Percentiles rank a stretch among this genome's conserved stretches.
phyloP scores from a whole-genome alignment of 164 flowering plant genomes.

The Houttuynia cordata region DNA sequence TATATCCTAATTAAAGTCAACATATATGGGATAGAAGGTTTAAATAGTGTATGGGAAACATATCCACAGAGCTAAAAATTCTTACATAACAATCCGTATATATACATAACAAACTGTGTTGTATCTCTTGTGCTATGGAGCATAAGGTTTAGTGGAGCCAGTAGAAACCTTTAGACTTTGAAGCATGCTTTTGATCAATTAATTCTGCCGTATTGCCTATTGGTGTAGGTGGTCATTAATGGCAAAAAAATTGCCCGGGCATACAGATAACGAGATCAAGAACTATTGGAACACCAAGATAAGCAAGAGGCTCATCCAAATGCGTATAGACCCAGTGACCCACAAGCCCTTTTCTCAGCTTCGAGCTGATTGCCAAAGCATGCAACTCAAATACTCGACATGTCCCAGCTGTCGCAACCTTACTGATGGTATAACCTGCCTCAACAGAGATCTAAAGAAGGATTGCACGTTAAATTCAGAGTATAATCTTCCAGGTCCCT shows the following conservation, averaged over 20 bases:
- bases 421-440: background rate
- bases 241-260: slow-evolving; percentile 58
- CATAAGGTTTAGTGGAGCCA: too few species aligned
- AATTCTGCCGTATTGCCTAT: too few species aligned
- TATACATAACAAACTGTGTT: too few species aligned
- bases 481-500: background rate
- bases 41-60: too few species aligned
- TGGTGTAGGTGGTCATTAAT: slow-evolving; percentile 56
- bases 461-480: background rate
- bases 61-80: too few species aligned
- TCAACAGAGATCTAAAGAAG: background rate
- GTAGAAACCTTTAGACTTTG: too few species aligned
- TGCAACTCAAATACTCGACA: background rate
- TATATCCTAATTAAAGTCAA: background rate
- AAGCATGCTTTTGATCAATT: too few species aligned
- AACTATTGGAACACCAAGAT: slow-evolving; percentile 70
- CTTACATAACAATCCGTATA: too few species aligned
- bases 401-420: background rate
- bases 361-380: background rate
- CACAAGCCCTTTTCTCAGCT: slow-evolving; percentile 15
- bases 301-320: slow-evolving; percentile 42
- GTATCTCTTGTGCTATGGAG: too few species aligned
- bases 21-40: too few species aligned
- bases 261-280: slow-evolving; percentile 67
- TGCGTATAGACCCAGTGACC: slow-evolving; percentile 62